Percentiles rank a stretch among this genome's conserved stretches.
These are phyloP conservation scores for Passiflora organensis DNA, from an alignment of 345 rosid genomes.

Conservation along the genomic window DNA sequence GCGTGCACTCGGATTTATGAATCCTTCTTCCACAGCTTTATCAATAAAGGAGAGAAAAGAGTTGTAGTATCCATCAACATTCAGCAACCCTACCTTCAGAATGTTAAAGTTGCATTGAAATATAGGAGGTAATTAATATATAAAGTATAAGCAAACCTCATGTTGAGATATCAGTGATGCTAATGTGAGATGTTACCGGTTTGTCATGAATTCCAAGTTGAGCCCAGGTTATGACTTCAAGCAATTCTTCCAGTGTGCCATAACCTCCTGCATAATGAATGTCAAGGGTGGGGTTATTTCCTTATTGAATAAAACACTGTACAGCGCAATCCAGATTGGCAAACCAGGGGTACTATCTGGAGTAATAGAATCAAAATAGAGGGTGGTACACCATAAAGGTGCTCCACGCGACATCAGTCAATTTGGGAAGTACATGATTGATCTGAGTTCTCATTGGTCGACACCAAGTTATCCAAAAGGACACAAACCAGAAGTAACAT, in stretches of 20 bases:
- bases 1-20: slow-evolving; percentile 76
- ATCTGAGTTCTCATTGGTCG: too few relatives aligned
- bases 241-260: slow-evolving; percentile 96
- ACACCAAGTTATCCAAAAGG: background rate
- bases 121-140: too few relatives aligned
- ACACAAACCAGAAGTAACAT: background rate
- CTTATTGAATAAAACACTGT: background rate
- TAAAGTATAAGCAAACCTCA: too few relatives aligned
- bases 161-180: background rate
- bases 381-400: too few relatives aligned
- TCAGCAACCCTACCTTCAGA: slow-evolving; percentile 87
- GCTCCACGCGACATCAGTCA: too few relatives aligned
- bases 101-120: slow-evolving; percentile 6
- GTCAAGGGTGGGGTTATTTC: too few relatives aligned
- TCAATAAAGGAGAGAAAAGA: slow-evolving; percentile 90
- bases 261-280: slow-evolving; percentile 60
- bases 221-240: slow-evolving; percentile 98
- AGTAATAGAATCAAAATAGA: background rate
- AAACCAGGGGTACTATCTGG: background rate
- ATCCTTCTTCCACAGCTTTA: slow-evolving; percentile 98
- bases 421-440: too few relatives aligned
- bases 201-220: slow-evolving; percentile 98
- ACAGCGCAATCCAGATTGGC: background rate
- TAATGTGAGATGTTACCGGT: slow-evolving; percentile 45
- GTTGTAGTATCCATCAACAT: slow-evolving; percentile 98